Evolutionary conservation across 1,284 basidiomycete genomes (phyloP).

Genomic region (Bjerkandera adusta): DNA sequence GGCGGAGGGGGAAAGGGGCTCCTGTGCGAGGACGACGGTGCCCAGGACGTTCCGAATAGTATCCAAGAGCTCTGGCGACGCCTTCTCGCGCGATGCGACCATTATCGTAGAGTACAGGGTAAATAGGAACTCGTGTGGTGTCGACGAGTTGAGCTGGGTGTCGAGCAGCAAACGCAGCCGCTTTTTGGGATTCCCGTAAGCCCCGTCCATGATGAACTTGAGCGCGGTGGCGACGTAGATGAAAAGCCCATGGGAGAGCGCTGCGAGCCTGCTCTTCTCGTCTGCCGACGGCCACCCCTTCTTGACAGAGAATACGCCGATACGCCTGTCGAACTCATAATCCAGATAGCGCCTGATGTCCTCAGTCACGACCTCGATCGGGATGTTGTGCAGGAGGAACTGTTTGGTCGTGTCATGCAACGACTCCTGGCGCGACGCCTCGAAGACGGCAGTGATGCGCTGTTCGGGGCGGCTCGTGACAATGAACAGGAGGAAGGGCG

Average conservation of each 20-base stretch:
- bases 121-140: background rate
- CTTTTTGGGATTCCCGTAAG: background rate
- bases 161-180: no score
- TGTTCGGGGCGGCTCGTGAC: conserved; percentile 27
- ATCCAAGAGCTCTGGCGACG: background rate
- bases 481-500: conserved; percentile 17
- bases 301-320: background rate
- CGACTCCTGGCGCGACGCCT: background rate
- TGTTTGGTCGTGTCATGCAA: background rate
- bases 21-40: background rate
- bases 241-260: background rate
- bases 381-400: background rate
- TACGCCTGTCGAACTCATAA: background rate
- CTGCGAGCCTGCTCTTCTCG: background rate
- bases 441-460: conserved; percentile 18
- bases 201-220: background rate
- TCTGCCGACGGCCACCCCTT: background rate
- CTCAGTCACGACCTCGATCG: no score
- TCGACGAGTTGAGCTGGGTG: background rate
- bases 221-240: background rate
- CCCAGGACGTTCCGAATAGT: background rate
- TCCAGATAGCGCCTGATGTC: background rate
- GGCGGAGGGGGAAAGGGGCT: background rate
- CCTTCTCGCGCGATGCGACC: background rate
- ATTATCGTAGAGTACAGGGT: background rate